Evolutionary conservation across 2,329 filamentous ascomycete genomes (phyloP).

Genomic region (Lasiodiplodia sp.): DNA sequence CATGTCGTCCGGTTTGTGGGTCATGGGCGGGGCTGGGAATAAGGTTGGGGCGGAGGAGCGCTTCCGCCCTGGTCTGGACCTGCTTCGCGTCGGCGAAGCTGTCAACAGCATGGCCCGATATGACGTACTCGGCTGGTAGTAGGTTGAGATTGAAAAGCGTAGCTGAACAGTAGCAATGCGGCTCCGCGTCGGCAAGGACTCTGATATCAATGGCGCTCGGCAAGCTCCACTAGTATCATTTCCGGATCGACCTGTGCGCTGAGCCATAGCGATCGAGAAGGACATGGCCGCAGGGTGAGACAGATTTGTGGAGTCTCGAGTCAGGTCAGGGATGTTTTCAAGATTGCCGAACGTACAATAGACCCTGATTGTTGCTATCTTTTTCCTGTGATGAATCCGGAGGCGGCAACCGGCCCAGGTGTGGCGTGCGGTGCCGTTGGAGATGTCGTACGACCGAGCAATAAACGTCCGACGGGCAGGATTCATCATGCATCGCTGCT

Average conservation of each 20-base stretch:
- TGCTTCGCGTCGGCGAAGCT: neutral
- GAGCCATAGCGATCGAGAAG: constrained; percentile 2
- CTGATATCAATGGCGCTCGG: neutral
- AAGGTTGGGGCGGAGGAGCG: neutral
- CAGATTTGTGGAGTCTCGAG: constrained; percentile 21
- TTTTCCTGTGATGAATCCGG: neutral
- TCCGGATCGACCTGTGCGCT: constrained; percentile 18
- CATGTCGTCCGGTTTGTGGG: constrained; percentile 5
- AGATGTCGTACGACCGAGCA: neutral
- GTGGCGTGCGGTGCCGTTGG: neutral
- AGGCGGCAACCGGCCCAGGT: neutral
- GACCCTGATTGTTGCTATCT: constrained; percentile 2
- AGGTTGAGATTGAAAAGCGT: neutral
- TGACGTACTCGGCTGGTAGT: neutral
- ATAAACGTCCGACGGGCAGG: neutral
- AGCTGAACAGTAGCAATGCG: neutral
- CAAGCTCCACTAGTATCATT: neutral
- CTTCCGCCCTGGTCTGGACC: constrained; percentile 1
- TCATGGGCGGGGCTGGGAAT: constrained; percentile 1
- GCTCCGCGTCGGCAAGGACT: neutral
- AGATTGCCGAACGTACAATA: constrained; percentile 17
- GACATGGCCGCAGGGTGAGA: constrained; percentile 13
- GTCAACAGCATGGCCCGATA: neutral
- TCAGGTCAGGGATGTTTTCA: constrained; percentile 20
- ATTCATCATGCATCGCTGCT: constrained; percentile 10